Percentiles rank a stretch among this genome's conserved stretches.
Conservation (phyloP, 1,284 basidiomycete genomes). For the Anthracocystis walkeri region DNA sequence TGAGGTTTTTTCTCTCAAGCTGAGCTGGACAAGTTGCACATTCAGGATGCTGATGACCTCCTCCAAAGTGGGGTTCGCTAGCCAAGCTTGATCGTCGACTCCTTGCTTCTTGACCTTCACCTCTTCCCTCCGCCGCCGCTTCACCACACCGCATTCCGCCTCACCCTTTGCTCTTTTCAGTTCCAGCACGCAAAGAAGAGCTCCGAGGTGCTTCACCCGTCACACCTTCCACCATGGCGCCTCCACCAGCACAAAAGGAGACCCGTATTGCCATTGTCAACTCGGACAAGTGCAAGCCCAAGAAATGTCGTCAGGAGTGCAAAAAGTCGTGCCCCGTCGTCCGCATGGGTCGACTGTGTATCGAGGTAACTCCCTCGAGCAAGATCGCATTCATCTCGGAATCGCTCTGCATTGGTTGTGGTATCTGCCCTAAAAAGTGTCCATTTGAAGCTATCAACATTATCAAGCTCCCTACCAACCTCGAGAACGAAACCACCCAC, state of each 20-base stretch:
- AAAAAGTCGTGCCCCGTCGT: conserved; percentile 69
- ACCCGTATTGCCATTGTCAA: conserved; percentile 69
- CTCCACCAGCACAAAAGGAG: conserved; percentile 60
- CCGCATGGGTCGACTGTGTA: conserved; percentile 67
- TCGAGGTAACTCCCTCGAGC: conserved; percentile 63
- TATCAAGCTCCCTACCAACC: conserved; percentile 69
- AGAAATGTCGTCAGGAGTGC: conserved; percentile 69
- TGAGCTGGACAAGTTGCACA: conserved; percentile 9
- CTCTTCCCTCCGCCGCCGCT: conserved; percentile 1
- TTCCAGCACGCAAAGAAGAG: conserved; percentile 4
- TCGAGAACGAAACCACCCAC: conserved; percentile 68
- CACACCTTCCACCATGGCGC: conserved; percentile 41
- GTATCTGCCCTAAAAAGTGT: conserved; percentile 70
- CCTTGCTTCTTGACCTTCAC: conserved; percentile 13
- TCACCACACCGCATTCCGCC: conserved; percentile 7
- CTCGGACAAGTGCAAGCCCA: conserved; percentile 69
- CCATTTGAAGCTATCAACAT: conserved; percentile 70
- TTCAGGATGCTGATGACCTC: conserved; percentile 4
- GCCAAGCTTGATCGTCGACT: background rate
- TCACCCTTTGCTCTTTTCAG: conserved; percentile 6
- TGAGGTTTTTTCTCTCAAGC: conserved; percentile 2
- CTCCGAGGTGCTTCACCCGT: conserved; percentile 17
- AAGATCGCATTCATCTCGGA: conserved; percentile 69
- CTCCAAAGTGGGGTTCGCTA: conserved; percentile 16
- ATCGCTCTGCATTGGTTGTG: conserved; percentile 69